A percentile compares a stretch with the other conserved stretches of the same genome.
Evolutionary conservation across 2,329 filamentous ascomycete genomes (phyloP).

Genomic region (Albophoma yamanashiensis): DNA sequence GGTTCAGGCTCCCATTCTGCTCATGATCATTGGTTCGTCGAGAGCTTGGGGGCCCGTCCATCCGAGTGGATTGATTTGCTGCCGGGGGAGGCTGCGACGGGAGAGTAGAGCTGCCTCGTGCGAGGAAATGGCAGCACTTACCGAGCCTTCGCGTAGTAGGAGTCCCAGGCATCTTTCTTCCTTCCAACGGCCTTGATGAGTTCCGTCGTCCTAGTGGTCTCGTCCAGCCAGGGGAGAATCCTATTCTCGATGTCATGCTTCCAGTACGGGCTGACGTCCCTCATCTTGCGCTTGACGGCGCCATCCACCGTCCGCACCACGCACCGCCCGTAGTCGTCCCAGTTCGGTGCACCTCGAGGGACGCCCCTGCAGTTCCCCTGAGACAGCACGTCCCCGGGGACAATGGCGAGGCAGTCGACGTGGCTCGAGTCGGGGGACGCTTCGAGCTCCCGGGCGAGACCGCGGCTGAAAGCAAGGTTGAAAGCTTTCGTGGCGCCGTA

Average conservation of each 20-base stretch:
- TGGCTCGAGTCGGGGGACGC: slow-evolving; percentile 8
- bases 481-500: slow-evolving; percentile 21
- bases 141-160: not conserved
- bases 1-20: not conserved
- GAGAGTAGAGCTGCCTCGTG: no score
- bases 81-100: not conserved
- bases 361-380: slow-evolving; percentile 11
- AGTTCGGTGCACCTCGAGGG: slow-evolving; percentile 6
- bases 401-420: slow-evolving; percentile 17
- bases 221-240: slow-evolving; percentile 3
- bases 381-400: slow-evolving; percentile 16
- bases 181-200: not conserved
- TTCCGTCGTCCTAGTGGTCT: slow-evolving; percentile 1
- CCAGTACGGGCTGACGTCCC: slow-evolving; percentile 15
- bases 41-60: not conserved
- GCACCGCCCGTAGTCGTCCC: slow-evolving; percentile 3
- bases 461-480: slow-evolving; percentile 15
- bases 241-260: slow-evolving; percentile 9
- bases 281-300: slow-evolving; percentile 10
- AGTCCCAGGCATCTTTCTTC: not conserved
- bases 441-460: slow-evolving; percentile 16
- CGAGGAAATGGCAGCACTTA: not conserved
- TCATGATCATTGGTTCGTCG: not conserved
- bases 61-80: not conserved
- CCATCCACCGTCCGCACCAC: slow-evolving; percentile 12